phyloP scores from a whole-genome alignment of 768 basidiomycete species.

The Udeniomyces megalosporus region DNA sequence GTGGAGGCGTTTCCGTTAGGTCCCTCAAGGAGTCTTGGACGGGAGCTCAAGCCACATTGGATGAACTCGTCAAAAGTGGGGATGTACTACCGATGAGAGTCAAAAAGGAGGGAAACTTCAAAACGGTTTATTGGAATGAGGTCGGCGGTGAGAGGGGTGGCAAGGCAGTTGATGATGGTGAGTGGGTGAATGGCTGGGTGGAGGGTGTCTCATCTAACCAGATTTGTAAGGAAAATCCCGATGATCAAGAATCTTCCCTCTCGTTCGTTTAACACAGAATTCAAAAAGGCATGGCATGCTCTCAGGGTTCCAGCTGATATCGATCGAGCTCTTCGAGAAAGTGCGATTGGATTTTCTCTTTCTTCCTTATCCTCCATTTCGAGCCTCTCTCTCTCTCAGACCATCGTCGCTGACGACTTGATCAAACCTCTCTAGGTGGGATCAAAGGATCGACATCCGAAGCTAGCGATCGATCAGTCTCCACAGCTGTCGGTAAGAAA shows the following conservation, averaged over 20 bases:
- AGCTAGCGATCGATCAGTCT: slow-evolving; percentile 41
- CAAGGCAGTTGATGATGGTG: slow-evolving; percentile 22
- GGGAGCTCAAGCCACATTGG: slow-evolving; percentile 63
- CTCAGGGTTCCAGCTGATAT: slow-evolving; percentile 73
- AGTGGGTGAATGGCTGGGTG: neutral
- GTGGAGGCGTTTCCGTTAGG: slow-evolving; percentile 69
- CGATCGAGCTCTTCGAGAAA: slow-evolving; percentile 58
- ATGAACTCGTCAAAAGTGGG: slow-evolving; percentile 77
- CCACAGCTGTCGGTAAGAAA: slow-evolving; percentile 42
- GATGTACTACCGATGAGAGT: slow-evolving; percentile 78
- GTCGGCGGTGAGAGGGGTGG: slow-evolving; percentile 40
- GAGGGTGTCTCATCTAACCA: neutral
- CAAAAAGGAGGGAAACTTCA: slow-evolving; percentile 60
- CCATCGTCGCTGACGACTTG: neutral
- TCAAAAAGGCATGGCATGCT: slow-evolving; percentile 70
- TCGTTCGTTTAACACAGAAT: slow-evolving; percentile 40
- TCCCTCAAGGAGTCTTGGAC: slow-evolving; percentile 82
- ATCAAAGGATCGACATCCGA: slow-evolving; percentile 38
- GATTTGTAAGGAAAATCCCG: too few species aligned
- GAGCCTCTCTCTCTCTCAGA: neutral
- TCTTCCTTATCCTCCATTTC: neutral
- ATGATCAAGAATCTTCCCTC: too few species aligned
- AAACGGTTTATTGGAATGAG: slow-evolving; percentile 84
- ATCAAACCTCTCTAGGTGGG: slow-evolving; percentile 43
- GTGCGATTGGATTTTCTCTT: slow-evolving; percentile 32